phyloP scores from a whole-genome alignment of 2,329 filamentous ascomycete species.

The Calycina marina region DNA sequence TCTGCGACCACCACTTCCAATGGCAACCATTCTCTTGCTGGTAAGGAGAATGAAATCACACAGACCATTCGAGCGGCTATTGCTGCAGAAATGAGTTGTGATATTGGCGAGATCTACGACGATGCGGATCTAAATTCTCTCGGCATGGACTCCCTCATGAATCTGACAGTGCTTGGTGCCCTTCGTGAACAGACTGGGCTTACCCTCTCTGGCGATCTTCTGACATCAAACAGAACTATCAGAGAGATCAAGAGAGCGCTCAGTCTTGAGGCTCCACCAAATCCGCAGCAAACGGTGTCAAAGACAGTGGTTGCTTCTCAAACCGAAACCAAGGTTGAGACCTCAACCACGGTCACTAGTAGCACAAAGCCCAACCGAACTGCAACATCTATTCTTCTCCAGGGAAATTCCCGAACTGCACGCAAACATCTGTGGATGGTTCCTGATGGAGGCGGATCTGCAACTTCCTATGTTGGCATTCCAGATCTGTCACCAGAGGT shows the following conservation, averaged over 20 bases:
- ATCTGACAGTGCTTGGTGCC: slow-evolving; percentile 37
- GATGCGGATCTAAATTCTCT: slow-evolving; percentile 39
- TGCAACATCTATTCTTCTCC: slow-evolving; percentile 25
- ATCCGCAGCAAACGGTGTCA: slow-evolving; percentile 10
- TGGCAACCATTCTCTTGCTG: slow-evolving; percentile 34
- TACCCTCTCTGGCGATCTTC: slow-evolving; percentile 42
- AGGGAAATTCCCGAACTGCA: slow-evolving; percentile 33
- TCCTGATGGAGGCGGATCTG: slow-evolving; percentile 33
- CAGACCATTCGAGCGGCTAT: slow-evolving; percentile 48
- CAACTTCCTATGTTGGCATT: slow-evolving; percentile 18
- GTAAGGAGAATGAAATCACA: slow-evolving; percentile 33
- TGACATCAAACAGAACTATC: slow-evolving; percentile 45
- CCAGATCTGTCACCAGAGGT: slow-evolving; percentile 29
- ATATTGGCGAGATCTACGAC: slow-evolving; percentile 44
- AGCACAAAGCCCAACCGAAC: slow-evolving; percentile 5
- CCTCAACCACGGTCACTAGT: slow-evolving; percentile 23
- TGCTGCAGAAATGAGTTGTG: slow-evolving; percentile 58
- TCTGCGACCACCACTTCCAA: slow-evolving; percentile 38
- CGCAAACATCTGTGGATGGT: slow-evolving; percentile 30
- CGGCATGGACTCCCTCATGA: slow-evolving; percentile 45
- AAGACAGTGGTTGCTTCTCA: not conserved
- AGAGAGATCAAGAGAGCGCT: slow-evolving; percentile 51
- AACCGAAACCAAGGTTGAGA: slow-evolving; percentile 15
- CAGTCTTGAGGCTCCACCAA: slow-evolving; percentile 28
- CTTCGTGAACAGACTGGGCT: slow-evolving; percentile 39